These are phyloP conservation scores for Debaryomyces sp. DNA, from an alignment of 1,139 yeast species.

Conservation along the genomic window DNA sequence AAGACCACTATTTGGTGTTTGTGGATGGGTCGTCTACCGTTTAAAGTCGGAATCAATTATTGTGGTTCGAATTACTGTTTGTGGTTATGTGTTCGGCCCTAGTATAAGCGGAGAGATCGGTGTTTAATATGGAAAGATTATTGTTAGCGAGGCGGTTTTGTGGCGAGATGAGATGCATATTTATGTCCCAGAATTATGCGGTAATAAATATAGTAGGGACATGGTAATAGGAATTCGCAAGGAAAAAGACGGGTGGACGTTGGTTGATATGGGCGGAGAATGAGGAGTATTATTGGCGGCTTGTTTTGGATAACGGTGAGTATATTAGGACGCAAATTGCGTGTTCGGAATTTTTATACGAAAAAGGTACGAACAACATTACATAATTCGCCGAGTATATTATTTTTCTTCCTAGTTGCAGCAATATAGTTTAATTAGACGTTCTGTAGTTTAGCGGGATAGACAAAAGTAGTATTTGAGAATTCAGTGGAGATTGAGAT, in stretches of 20 bases:
- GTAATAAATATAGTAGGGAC: neutral
- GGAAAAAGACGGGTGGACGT: neutral
- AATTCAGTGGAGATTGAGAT: neutral
- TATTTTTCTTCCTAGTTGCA: neutral
- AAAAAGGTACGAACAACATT: neutral
- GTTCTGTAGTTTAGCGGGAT: neutral
- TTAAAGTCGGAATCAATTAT: neutral
- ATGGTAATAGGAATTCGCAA: neutral
- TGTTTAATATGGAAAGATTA: neutral
- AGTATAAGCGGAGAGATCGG: neutral
- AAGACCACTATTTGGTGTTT: neutral
- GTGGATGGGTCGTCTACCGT: neutral
- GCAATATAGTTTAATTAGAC: neutral
- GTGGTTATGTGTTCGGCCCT: neutral
- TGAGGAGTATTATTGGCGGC: neutral
- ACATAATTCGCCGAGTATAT: too few species aligned
- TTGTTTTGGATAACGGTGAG: neutral
- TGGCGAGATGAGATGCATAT: neutral
- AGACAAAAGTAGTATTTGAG: neutral
- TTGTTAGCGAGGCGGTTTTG: slow-evolving; percentile 1
- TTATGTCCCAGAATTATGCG: neutral
- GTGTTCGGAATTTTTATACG: neutral
- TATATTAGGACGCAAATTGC: neutral
- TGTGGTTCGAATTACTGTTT: neutral
- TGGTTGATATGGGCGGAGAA: neutral